Evolutionary conservation across 1,284 basidiomycete genomes (phyloP).

Genomic region (Sporisorium sorghi): DNA sequence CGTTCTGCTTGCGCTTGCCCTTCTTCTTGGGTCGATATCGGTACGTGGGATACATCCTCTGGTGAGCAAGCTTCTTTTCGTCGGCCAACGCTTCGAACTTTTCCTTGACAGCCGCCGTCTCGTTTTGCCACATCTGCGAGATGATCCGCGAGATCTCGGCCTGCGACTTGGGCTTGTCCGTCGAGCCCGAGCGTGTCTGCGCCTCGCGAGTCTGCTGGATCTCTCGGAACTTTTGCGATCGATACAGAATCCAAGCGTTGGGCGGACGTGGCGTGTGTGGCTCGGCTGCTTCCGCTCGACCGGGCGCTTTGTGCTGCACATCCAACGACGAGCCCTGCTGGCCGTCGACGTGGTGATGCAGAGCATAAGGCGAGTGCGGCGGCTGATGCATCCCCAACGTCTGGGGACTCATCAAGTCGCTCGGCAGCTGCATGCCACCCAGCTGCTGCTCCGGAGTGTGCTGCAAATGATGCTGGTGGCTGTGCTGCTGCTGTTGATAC

Average conservation of each 20-base stretch:
- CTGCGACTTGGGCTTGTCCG: constrained; percentile 74
- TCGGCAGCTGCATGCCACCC: constrained; percentile 15
- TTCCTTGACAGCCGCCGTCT: constrained; percentile 73
- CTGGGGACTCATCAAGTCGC: constrained; percentile 14
- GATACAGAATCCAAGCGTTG: constrained; percentile 93
- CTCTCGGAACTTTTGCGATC: constrained; percentile 76
- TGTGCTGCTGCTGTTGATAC: constrained; percentile 9
- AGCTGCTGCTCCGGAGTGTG: constrained; percentile 15
- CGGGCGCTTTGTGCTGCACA: constrained; percentile 8
- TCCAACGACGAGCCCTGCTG: constrained; percentile 9
- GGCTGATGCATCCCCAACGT: constrained; percentile 12
- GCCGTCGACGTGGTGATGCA: constrained; percentile 17
- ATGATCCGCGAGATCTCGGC: constrained; percentile 80
- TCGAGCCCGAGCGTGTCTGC: constrained; percentile 65
- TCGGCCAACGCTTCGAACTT: constrained; percentile 81
- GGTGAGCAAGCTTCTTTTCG: constrained; percentile 74
- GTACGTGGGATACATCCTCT: constrained; percentile 48
- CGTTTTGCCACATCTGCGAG: constrained; percentile 78
- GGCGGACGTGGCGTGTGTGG: constrained; percentile 78
- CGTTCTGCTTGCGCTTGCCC: constrained; percentile 22
- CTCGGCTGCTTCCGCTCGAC: constrained; percentile 19
- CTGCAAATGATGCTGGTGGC: constrained; percentile 12
- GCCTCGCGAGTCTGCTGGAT: constrained; percentile 70
- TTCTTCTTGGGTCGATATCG: constrained; percentile 50
- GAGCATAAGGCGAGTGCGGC: not conserved